Evolutionary conservation across 176 grass and related monocot genomes (phyloP), one percentile per base, ranked within the genome.

Genomic region (Rhynchospora breviuscula): DNA sequence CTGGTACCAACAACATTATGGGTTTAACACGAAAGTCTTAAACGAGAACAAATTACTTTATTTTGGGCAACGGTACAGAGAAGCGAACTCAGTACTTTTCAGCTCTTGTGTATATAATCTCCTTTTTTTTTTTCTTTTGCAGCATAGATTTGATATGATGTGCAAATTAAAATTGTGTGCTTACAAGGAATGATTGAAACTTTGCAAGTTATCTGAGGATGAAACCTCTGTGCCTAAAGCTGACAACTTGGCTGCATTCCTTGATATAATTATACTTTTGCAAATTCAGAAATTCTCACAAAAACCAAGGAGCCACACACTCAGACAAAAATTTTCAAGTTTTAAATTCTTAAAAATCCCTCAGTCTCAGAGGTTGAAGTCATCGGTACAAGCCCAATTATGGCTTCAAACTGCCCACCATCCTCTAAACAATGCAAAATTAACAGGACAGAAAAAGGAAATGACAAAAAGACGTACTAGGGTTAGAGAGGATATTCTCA

Each of bases 401-500:
- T 59, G 6, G 1, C n/a, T 19, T 59, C 6, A 59, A 59, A 19
- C 6, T 23, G n/a, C n/a, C 14, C 65, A 26, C 0, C 14, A 8
- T 68, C 31, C 65, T 8, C 6, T 43, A 68, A 71, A 47, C 5
- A 67, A 73, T 12, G 48, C n/a, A 59, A 58, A 29, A 46, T 10
- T 19, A 10, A 46, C 5, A 40, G 35, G 35, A 5, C 3, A 78
- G 54, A 75, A 47, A 21, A 54, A 18, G 58, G 48, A 60, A 64
- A 15, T 18, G 14, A 71, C 53, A 7, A 85, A 75, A 10, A 17
- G 64, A 78, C 21, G 3, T 93, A 96, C 93, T 93, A 64, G 88
- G 85, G 80, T 87, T 96, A 9, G 89, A 88, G 47, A 99, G 83
- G 6, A 91, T 80, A 74, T 83, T 97, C 51, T 92, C 92, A 14